phyloP scores from a whole-genome alignment of 345 rosid species.

The Brassica incana region DNA sequence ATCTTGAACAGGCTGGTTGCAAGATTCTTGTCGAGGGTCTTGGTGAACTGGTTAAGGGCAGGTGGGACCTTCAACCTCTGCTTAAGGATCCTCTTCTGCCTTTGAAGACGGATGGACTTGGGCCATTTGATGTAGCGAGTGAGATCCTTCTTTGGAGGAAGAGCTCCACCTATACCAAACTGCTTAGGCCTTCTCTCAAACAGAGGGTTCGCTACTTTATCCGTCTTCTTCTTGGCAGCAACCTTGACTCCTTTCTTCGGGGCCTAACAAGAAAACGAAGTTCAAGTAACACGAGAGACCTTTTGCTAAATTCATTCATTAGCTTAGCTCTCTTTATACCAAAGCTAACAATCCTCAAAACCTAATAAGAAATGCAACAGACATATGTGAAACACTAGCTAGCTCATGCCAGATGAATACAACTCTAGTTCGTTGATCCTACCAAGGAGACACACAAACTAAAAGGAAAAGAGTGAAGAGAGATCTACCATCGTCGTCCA shows the following conservation, averaged over 20 bases:
- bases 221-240: conserved; percentile 61
- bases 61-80: not conserved
- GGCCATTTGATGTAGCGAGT: conserved; percentile 77
- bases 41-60: not conserved
- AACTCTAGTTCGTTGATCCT: not conserved
- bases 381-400: not conserved
- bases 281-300: not conserved
- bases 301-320: not conserved
- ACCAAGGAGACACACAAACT: not conserved
- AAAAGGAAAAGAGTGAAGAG: not conserved
- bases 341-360: not conserved
- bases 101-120: conserved; percentile 64
- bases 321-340: not conserved
- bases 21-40: conserved; percentile 51
- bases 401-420: not conserved
- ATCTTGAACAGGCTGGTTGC: not conserved
- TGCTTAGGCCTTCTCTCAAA: conserved; percentile 86
- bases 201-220: conserved; percentile 65
- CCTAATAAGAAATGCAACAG: not conserved
- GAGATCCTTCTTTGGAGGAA: conserved; percentile 86
- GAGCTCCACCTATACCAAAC: conserved; percentile 82
- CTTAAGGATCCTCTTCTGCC: conserved; percentile 49
- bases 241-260: conserved; percentile 54
- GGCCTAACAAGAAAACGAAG: conserved; percentile 39
- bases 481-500: not conserved